These are phyloP conservation scores for Naganishia randhawae DNA, from an alignment of 768 basidiomycete species.

Conservation along the genomic window DNA sequence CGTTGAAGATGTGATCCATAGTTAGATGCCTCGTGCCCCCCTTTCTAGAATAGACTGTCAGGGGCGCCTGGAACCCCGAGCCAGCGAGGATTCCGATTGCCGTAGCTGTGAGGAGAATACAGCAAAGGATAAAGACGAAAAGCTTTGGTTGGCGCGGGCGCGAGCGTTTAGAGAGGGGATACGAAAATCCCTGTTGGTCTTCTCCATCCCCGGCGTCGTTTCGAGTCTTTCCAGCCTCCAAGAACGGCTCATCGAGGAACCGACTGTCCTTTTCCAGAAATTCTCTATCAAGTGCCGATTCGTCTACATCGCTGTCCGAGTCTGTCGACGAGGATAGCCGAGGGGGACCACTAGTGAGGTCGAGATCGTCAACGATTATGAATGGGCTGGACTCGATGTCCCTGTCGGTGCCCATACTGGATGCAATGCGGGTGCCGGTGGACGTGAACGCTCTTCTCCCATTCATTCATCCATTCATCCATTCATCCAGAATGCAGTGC, in stretches of 20 bases:
- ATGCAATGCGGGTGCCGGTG: not conserved
- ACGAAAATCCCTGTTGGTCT: constrained; percentile 36
- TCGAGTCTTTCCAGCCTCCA: constrained; percentile 39
- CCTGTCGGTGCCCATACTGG: not conserved
- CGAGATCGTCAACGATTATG: constrained; percentile 15
- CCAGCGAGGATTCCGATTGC: constrained; percentile 77
- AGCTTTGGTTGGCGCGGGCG: constrained; percentile 12
- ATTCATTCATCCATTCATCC: not conserved
- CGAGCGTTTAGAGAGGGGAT: not conserved
- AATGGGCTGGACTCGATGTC: constrained; percentile 12
- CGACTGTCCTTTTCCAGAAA: constrained; percentile 27
- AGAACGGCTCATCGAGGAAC: constrained; percentile 33
- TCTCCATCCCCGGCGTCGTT: constrained; percentile 34
- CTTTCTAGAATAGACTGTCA: constrained; percentile 52
- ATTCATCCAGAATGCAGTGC: no score
- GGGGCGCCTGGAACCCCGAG: constrained; percentile 60
- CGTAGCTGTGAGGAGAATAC: constrained; percentile 62
- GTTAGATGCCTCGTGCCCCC: constrained; percentile 64
- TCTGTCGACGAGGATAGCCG: not conserved
- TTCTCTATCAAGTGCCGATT: constrained; percentile 5
- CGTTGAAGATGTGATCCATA: constrained; percentile 89
- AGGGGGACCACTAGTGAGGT: no score
- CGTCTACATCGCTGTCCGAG: constrained; percentile 25
- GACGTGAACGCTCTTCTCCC: not conserved
- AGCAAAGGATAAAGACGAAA: constrained; percentile 53